Evolutionary conservation across 2,329 filamentous ascomycete genomes (phyloP).

Genomic region (Pestalotiopsis sp.): DNA sequence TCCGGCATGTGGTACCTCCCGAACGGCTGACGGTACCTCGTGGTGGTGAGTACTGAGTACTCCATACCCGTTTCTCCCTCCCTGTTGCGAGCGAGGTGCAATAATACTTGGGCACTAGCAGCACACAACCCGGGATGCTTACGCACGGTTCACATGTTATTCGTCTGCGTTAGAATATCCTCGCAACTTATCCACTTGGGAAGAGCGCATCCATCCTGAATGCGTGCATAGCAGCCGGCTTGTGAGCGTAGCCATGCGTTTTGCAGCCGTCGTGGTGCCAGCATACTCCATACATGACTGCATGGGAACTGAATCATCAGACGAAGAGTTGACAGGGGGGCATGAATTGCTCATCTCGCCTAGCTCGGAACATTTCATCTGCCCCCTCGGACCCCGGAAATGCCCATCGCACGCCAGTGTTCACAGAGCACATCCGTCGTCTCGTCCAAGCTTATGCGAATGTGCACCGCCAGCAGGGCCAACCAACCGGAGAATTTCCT

Average conservation of each 20-base stretch:
- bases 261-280: background rate
- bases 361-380: constrained; percentile 36
- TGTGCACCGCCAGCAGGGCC: constrained; percentile 25
- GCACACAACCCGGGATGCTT: background rate
- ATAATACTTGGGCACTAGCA: background rate
- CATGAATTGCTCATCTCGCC: constrained; percentile 30
- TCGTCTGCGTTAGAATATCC: background rate
- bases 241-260: background rate
- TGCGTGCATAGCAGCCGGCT: background rate
- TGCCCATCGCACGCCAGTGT: constrained; percentile 28
- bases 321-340: constrained; percentile 8
- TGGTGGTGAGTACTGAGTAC: background rate
- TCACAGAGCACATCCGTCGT: constrained; percentile 23
- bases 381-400: constrained; percentile 32
- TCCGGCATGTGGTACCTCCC: background rate
- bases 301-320: background rate
- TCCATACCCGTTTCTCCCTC: background rate
- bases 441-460: constrained; percentile 33
- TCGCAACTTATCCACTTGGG: background rate
- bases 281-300: background rate
- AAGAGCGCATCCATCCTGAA: background rate
- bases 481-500: constrained; percentile 30
- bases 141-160: background rate
- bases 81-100: background rate
- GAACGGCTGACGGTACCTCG: background rate